Percentiles rank a stretch among this genome's conserved stretches.
phyloP scores from a whole-genome alignment of 2,329 filamentous ascomycete genomes.

The Teratosphaeriaceae sp. region DNA sequence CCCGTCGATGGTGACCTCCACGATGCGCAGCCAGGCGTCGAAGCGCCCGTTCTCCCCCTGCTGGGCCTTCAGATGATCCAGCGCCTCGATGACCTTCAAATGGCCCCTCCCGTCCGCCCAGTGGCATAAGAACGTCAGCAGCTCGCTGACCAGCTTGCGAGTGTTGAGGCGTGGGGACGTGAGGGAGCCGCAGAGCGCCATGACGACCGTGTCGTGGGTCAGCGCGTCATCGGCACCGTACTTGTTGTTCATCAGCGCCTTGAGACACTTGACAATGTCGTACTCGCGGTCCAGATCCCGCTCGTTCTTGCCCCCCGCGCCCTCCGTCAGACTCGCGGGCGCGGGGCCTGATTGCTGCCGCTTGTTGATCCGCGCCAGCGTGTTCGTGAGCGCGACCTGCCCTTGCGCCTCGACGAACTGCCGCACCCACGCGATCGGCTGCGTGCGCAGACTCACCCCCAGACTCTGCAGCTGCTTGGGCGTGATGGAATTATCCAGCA shows the following conservation, averaged over 20 bases:
- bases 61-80: constrained; percentile 84
- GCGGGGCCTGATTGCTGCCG: constrained; percentile 69
- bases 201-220: constrained; percentile 79
- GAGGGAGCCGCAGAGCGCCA: constrained; percentile 78
- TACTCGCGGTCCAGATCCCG: constrained; percentile 88
- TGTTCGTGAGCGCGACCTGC: constrained; percentile 89
- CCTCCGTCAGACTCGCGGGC: constrained; percentile 41
- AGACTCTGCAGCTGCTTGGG: constrained; percentile 87
- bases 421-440: constrained; percentile 95
- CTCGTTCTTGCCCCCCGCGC: constrained; percentile 52
- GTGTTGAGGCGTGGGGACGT: constrained; percentile 86
- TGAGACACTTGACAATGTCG: constrained; percentile 95
- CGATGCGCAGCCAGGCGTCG: constrained; percentile 97
- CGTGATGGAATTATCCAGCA: constrained; percentile 92
- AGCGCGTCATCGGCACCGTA: constrained; percentile 96
- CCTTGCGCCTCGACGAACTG: constrained; percentile 96
- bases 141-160: constrained; percentile 89
- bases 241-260: constrained; percentile 98
- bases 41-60: constrained; percentile 92
- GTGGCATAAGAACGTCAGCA: constrained; percentile 91
- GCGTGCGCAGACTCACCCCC: constrained; percentile 88
- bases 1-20: constrained; percentile 94
- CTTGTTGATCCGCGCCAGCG: constrained; percentile 88
- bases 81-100: constrained; percentile 83
- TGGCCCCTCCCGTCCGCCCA: constrained; percentile 88